These are phyloP conservation scores for Ogataea methanolica DNA, from an alignment of 805 yeast species.

Conservation along the genomic window DNA sequence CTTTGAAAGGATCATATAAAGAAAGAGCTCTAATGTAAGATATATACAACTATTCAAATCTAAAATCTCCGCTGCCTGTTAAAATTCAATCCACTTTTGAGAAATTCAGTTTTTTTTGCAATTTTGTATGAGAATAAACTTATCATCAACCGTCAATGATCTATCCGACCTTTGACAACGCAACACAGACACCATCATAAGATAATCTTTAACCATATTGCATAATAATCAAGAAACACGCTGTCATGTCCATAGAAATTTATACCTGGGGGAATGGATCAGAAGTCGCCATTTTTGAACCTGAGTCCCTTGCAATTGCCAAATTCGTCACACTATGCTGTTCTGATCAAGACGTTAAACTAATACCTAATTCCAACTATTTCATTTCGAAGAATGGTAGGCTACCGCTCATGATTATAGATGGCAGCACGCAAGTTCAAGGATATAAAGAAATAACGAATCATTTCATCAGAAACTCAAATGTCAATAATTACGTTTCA, in stretches of 20 bases:
- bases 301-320: conserved; percentile 45
- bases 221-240: too few species aligned
- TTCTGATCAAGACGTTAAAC: conserved; percentile 21
- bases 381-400: conserved; percentile 44
- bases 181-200: too few species aligned
- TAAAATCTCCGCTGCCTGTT: too few species aligned
- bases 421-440: conserved; percentile 24
- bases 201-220: too few species aligned
- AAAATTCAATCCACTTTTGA: too few species aligned
- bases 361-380: conserved; percentile 57
- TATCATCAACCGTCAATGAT: too few species aligned
- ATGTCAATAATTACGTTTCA: not conserved
- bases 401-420: conserved; percentile 42
- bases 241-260: conserved; percentile 14
- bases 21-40: too few species aligned
- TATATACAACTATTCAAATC: too few species aligned
- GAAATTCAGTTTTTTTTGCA: too few species aligned
- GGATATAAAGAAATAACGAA: conserved; percentile 40
- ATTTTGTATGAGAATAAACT: too few species aligned
- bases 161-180: too few species aligned
- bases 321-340: conserved; percentile 35
- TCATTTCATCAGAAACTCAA: conserved; percentile 19
- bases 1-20: too few species aligned
- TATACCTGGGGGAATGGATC: conserved; percentile 42
- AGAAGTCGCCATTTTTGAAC: conserved; percentile 41